Evolutionary conservation across 306 rosid species (phyloP).

Genomic region (Fragaria vesca): DNA sequence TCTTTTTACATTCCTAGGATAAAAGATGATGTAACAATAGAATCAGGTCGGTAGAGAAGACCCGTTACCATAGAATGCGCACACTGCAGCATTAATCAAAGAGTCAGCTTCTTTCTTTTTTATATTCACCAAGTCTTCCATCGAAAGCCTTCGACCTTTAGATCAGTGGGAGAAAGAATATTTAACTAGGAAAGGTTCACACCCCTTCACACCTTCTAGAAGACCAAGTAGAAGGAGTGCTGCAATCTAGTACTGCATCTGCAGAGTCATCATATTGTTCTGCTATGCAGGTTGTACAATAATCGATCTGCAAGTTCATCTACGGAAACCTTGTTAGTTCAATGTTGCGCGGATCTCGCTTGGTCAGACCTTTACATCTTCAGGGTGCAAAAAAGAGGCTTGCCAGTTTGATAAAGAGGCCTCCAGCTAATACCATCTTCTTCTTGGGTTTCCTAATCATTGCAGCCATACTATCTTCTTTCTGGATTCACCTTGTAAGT

Average conservation of each 20-base stretch:
- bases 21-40: not conserved
- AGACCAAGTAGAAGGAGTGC: not conserved
- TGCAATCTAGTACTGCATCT: not conserved
- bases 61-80: not conserved
- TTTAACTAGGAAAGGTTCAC: not conserved
- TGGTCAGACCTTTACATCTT: not conserved
- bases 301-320: not conserved
- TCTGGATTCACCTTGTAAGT: slow-evolving; percentile 29
- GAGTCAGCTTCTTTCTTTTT: not conserved
- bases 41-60: not conserved
- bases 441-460: slow-evolving; percentile 34
- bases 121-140: not conserved
- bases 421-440: slow-evolving; percentile 26
- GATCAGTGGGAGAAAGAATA: not conserved
- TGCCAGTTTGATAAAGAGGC: slow-evolving; percentile 17
- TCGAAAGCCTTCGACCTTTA: not conserved
- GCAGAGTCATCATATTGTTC: not conserved
- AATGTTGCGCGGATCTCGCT: slow-evolving; percentile 14
- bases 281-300: not conserved
- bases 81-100: not conserved
- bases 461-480: slow-evolving; percentile 17
- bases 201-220: not conserved
- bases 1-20: not conserved
- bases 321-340: not conserved
- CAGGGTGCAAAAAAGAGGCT: slow-evolving; percentile 17